Base-by-base conservation (phyloP, 176 grass and related monocot species). In the Canna indica region DNA sequence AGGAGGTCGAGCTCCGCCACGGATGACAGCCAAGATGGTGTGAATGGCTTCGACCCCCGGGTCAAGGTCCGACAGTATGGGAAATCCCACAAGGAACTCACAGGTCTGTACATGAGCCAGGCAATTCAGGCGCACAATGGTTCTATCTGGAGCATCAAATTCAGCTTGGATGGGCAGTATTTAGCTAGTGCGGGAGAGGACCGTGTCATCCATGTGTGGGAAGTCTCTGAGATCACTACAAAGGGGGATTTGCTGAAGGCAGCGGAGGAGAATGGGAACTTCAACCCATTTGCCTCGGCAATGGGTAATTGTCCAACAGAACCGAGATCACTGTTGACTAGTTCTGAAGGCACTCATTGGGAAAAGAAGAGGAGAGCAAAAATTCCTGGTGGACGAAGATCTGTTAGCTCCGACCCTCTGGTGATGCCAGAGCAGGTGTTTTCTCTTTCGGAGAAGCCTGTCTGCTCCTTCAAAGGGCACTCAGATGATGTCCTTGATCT, bases 151-250 rank as follows among this genome's bases (percentile, higher is more conserved):
- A 85, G 95, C 71, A 90, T 93, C 31, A 81, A 85, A 24, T 99
- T 99, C 79, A 99, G 95, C 76, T 18, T 87, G 45, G 95, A 99
- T 76, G 95, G 89, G 0, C 74, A 81, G 16, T 99, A 94, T 73
- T 81, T 99, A 59, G 95, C 95, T 0, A 99, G 79, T 74, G 90
- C 95, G 1, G 95, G 95, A 7, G 84, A 90, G 84, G 95, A 99
- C 66, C 80, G 83, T 34, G 80, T 90, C 6, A 99, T 99, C 54
- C 80, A 90, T 76, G 89, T 99, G 29, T 99, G 95, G 95, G 90
- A 90, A 83, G 86, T 90, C 39, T 81, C 72, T 0, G 82, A 99
- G 61, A 70, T 1, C 82, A 81, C 52, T 57, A 75, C 3, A 85
- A 83, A 45, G 67, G 73, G 22, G 77, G 80, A 17, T 67, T 85